Percentiles rank a stretch among this genome's conserved stretches.
These are phyloP conservation scores for Exserohilum turcica DNA, from an alignment of 2,329 filamentous ascomycete species.

Conservation along the genomic window DNA sequence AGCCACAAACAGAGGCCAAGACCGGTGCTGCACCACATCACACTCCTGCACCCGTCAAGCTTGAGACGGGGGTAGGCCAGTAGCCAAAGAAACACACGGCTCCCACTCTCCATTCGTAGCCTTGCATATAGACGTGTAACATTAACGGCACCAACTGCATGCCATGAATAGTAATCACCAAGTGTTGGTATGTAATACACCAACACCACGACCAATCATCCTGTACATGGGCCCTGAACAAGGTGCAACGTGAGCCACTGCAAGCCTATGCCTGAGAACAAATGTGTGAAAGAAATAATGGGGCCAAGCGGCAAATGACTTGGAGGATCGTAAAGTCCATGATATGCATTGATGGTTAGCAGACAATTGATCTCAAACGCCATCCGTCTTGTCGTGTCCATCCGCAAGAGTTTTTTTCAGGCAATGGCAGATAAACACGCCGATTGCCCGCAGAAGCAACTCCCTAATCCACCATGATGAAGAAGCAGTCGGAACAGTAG, in stretches of 20 bases:
- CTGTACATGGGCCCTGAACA: not conserved
- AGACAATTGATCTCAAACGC: constrained; percentile 48
- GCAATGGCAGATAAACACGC: constrained; percentile 48
- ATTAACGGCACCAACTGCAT: not conserved
- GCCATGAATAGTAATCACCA: not conserved
- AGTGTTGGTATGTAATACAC: not conserved
- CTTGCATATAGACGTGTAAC: not conserved
- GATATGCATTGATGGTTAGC: constrained; percentile 50
- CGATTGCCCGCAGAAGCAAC: constrained; percentile 44
- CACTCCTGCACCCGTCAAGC: not conserved
- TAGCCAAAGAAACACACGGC: not conserved
- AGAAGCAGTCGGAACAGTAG: constrained; percentile 39
- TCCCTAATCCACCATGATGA: constrained; percentile 41
- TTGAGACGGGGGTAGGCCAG: not conserved
- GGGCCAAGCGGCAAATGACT: constrained; percentile 12
- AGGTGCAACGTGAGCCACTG: not conserved
- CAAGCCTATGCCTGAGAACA: not conserved
- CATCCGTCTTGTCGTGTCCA: constrained; percentile 46
- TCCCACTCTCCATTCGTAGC: not conserved
- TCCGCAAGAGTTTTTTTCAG: constrained; percentile 48
- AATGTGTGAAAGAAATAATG: not conserved
- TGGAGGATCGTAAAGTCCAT: constrained; percentile 43
- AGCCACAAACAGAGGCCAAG: not conserved
- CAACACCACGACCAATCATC: not conserved
- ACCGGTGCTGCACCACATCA: not conserved